Base-by-base conservation (phyloP, 2,329 filamentous ascomycete species). In the Xylaria sp. region DNA sequence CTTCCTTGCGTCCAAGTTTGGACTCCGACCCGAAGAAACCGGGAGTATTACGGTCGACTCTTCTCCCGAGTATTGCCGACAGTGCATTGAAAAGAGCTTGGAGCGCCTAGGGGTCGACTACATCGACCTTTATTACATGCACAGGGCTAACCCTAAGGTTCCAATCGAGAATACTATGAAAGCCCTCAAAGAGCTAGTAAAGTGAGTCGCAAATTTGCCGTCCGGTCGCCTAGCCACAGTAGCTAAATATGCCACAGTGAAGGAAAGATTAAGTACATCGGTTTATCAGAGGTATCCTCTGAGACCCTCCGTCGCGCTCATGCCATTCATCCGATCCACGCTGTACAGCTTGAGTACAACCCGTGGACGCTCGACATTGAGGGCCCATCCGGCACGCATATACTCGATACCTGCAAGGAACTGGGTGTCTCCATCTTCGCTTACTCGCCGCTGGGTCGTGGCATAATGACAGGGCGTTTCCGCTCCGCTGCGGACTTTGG, bases 281-380 rank as follows among this genome's bases (percentile, higher is more conserved):
- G 86, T 1, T 76, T 89, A 7, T 84, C 81, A 13, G 85, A 86
- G 71, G 82, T 84, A 64, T 83, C 81, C 32, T 82, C 84, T 4
- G 77, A 79, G 8, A 85, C 86, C 0, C 80, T 89, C 44, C 82
- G 83, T 6, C 81, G 86, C 20, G 87, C 87, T 4, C 75, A 78
- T 74, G 80, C 79, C 15, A 78, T 88, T 3, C 81, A 84, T 66
- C 85, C 81, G 6, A 84, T 89, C 63, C 78, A 82, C 4, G 84
- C 83, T 9, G 83, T 85, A n/a, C 85, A 89, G 77, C 81, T 86
- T 57, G 86, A 88, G 72, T 88, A 85, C 76, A 84, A 80, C 2
- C 81, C 83, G 0, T 87, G 86, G 72, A 79, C 79, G 1, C 76
- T 81, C 7, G 84, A 86, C 50, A 86, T 88, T 52, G 86, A 88